These are phyloP conservation scores for Emmonsia crescens DNA, from an alignment of 2,329 filamentous ascomycete species.

Conservation along the genomic window DNA sequence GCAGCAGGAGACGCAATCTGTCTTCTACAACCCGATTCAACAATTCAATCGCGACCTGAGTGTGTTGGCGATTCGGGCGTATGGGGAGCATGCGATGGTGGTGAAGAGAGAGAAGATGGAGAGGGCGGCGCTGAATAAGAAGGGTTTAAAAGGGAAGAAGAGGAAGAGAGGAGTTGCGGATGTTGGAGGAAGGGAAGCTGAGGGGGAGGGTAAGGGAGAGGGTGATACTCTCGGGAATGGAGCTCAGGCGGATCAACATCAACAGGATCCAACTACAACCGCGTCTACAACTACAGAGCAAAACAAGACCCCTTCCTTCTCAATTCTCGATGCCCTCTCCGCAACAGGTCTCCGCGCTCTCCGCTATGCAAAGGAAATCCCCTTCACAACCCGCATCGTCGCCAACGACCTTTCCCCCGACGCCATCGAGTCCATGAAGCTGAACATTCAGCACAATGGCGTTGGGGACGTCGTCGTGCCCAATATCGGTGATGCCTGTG, in stretches of 20 bases:
- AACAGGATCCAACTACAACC: neutral
- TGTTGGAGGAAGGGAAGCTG: conserved; percentile 3
- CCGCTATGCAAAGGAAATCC: conserved; percentile 83
- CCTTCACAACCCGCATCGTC: conserved; percentile 68
- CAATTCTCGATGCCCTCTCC: conserved; percentile 89
- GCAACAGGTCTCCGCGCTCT: conserved; percentile 85
- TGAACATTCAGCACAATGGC: conserved; percentile 76
- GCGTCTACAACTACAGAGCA: conserved; percentile 10
- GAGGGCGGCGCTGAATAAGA: conserved; percentile 22
- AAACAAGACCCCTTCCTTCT: conserved; percentile 45
- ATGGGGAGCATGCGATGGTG: conserved; percentile 56
- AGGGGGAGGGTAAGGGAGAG: conserved; percentile 1
- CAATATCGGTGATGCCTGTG: conserved; percentile 71
- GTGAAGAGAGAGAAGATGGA: conserved; percentile 43
- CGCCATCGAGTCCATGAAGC: conserved; percentile 68
- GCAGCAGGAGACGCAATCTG: conserved; percentile 42
- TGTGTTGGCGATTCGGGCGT: conserved; percentile 81
- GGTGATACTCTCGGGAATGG: neutral
- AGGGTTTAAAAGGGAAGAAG: conserved; percentile 25
- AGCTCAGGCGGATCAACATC: conserved; percentile 5
- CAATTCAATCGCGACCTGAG: conserved; percentile 97
- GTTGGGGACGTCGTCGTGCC: conserved; percentile 60
- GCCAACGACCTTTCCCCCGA: conserved; percentile 78
- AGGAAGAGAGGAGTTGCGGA: conserved; percentile 26
- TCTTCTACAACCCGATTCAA: conserved; percentile 98